These are phyloP conservation scores for Posidonia australis DNA, from an alignment of 106 monocot species.

Conservation along the genomic window DNA sequence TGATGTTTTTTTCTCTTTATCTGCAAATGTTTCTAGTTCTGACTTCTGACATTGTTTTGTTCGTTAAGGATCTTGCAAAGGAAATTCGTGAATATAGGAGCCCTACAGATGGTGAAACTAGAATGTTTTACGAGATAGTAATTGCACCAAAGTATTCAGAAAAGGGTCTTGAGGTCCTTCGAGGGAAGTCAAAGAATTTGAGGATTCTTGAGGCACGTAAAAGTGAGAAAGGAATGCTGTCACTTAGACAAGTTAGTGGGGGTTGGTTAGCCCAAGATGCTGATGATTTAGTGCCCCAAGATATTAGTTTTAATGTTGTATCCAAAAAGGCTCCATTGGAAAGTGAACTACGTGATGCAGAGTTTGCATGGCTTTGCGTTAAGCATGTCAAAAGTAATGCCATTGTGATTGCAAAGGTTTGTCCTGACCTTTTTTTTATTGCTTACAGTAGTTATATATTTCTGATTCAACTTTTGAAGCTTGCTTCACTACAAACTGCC, in stretches of 20 bases:
- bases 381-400: conserved; percentile 99
- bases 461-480: background rate
- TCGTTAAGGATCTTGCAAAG: conserved; percentile 71
- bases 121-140: conserved; percentile 98
- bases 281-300: conserved; percentile 69
- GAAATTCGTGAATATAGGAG: conserved; percentile 98
- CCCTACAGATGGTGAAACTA: conserved; percentile 72
- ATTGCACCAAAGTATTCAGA: conserved; percentile 83
- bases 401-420: conserved; percentile 95
- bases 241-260: conserved; percentile 86
- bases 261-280: conserved; percentile 91
- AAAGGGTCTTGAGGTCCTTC: conserved; percentile 76
- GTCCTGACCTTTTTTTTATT: conserved; percentile 2
- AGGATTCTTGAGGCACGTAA: conserved; percentile 88
- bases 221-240: conserved; percentile 64
- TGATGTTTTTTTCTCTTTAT: background rate
- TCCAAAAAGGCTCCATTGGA: conserved; percentile 47
- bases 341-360: conserved; percentile 53
- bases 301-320: conserved; percentile 53
- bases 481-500: too few species aligned
- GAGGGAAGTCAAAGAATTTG: conserved; percentile 88
- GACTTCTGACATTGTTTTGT: background rate
- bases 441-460: too few species aligned
- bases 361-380: conserved; percentile 94
- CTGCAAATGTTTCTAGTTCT: conserved; percentile 1